Evolutionary conservation across 2,329 filamentous ascomycete genomes (phyloP), one percentile per base, ranked within the genome.

Genomic region (Fonsecaea multimorphosa): DNA sequence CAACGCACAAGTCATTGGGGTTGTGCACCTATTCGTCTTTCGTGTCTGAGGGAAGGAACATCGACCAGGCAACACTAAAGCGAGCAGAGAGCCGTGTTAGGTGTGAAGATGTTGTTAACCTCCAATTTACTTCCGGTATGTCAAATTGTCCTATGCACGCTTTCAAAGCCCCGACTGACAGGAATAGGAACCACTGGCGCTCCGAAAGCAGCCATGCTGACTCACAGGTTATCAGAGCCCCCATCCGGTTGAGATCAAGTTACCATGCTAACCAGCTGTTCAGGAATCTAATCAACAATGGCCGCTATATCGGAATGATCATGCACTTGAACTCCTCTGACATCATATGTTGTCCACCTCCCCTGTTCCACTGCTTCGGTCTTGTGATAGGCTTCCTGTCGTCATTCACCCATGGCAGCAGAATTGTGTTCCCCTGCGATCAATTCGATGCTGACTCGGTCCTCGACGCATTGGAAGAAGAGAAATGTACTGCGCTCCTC

Each of bases 301-400:
- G 92, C 24, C 84, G 85, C 32, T 86, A 92, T 62, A 95, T 98
- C 71, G 94, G 91, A 0, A 81, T 88, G 72, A 85, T 92, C 54
- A 96, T 98, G 93, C 86, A 89, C 0, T 84, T 98, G 9, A 89
- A 85, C 0, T 82, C 89, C 0, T 71, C 81, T 0, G 94, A 98
- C 76, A 83, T 89, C 5, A 87, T 89, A 16, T 86, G 84, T 74
- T 88, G 86, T 70, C 86, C 86, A 6, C 86, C 86, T 5, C 86
- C 81, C 4, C 72, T 83, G 1, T 83, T 83, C 58, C 81, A 83
- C 81, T 98, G 94, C 80, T 98, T 98, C 77, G 94, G 94, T 58
- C 89, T 85, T 73, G 89, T 97, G 3, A 82, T 97, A 1, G 94
- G 94, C n/a, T 95, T 95, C 79, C 95, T 97, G 90, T 93, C 93